These are phyloP conservation scores for Neopestalotiopsis clavispora DNA, from an alignment of 2,329 filamentous ascomycete genomes.

Conservation along the genomic window DNA sequence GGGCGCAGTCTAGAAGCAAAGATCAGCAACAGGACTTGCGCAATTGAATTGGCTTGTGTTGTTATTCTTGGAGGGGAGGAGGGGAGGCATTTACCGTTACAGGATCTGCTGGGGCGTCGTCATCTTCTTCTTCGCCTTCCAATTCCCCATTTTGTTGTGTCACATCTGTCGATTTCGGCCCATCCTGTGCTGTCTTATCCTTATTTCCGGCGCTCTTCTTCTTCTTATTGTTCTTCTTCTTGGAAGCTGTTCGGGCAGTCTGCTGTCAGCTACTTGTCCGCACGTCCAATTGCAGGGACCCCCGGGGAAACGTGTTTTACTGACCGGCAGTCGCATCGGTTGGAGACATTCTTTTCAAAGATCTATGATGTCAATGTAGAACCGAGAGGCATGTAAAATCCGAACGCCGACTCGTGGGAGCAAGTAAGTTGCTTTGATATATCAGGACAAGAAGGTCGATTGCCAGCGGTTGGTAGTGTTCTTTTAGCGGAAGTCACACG, in stretches of 20 bases:
- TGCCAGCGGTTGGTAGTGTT: not conserved
- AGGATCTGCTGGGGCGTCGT: conserved; percentile 47
- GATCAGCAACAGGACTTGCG: conserved; percentile 8
- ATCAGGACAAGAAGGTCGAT: conserved; percentile 2
- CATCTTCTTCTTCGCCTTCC: conserved; percentile 42
- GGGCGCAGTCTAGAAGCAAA: conserved; percentile 18
- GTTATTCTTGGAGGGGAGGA: conserved; percentile 16
- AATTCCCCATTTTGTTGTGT: conserved; percentile 32
- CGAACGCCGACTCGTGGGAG: not conserved
- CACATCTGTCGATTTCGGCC: conserved; percentile 27
- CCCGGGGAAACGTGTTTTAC: conserved; percentile 21
- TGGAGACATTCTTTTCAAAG: conserved; percentile 35
- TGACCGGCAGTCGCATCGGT: conserved; percentile 35
- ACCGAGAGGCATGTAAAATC: conserved; percentile 19
- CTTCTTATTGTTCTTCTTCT: conserved; percentile 65
- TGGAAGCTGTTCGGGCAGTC: conserved; percentile 41
- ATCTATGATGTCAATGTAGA: conserved; percentile 20
- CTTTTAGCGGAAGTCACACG: conserved; percentile 10
- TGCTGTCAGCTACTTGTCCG: conserved; percentile 21
- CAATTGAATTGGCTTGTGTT: conserved; percentile 15
- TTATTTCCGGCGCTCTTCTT: conserved; percentile 59
- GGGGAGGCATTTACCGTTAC: conserved; percentile 34
- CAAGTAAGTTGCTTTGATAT: not conserved
- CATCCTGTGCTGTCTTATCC: conserved; percentile 44
- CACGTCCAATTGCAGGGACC: conserved; percentile 9